phyloP scores from a whole-genome alignment of 2,329 filamentous ascomycete genomes.

The Stagonosporopsis rhizophila region DNA sequence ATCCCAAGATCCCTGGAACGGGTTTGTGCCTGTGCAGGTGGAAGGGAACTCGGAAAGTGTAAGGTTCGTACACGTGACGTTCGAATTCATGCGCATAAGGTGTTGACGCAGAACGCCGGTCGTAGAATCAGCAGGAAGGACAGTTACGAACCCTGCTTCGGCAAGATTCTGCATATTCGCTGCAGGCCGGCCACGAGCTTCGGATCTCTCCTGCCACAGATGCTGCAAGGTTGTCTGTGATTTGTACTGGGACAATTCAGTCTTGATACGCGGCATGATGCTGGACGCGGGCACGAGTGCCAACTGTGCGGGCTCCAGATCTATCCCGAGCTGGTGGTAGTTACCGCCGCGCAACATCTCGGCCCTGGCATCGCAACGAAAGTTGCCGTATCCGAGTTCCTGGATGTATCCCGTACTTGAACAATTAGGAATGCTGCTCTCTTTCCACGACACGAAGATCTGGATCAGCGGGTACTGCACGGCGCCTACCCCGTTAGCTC shows the following conservation, averaged over 20 bases:
- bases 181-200: no score
- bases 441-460: not conserved
- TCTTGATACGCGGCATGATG: not conserved
- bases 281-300: not conserved
- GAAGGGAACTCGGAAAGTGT: constrained; percentile 1
- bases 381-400: not conserved
- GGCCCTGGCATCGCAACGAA: not conserved
- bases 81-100: constrained; percentile 19
- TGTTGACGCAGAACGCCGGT: constrained; percentile 21
- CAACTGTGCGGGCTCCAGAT: constrained; percentile 21
- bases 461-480: constrained; percentile 8
- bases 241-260: not conserved
- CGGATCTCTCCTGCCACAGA: not conserved
- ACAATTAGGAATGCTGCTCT: not conserved
- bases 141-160: not conserved
- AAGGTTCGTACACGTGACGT: constrained; percentile 4
- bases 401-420: not conserved
- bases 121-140: not conserved
- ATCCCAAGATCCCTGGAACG: not conserved
- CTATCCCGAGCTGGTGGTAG: constrained; percentile 3
- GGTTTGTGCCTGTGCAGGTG: constrained; percentile 7
- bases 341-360: not conserved
- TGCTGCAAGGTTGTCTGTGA: not conserved
- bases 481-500: constrained; percentile 1
- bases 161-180: not conserved